phyloP scores from a whole-genome alignment of 441 rosid genomes.

The Gossypium trilobum region DNA sequence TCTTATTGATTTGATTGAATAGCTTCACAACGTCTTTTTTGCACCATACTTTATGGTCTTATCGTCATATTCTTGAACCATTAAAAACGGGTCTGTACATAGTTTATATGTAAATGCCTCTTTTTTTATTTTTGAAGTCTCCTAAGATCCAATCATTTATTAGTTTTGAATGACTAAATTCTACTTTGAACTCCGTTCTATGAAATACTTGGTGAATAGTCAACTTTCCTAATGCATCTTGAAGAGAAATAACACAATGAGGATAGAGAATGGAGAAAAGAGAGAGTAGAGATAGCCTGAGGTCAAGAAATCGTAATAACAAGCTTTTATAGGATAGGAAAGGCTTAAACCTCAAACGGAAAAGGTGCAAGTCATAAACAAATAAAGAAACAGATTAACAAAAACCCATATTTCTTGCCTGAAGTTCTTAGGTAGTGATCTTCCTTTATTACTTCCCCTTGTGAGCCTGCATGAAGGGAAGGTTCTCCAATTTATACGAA shows the following conservation, averaged over 20 bases:
- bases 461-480: background rate
- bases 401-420: background rate
- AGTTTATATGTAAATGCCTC: background rate
- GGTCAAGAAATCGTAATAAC: background rate
- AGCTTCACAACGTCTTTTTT: background rate
- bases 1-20: background rate
- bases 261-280: background rate
- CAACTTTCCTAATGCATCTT: background rate
- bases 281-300: background rate
- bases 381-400: background rate
- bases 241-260: background rate
- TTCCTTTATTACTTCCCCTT: background rate
- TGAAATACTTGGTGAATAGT: background rate
- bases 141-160: background rate
- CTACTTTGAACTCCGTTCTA: background rate
- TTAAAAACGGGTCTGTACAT: background rate
- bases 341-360: background rate
- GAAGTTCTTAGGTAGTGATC: background rate
- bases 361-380: background rate
- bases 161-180: background rate
- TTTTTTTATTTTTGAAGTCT: background rate
- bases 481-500: background rate
- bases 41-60: background rate
- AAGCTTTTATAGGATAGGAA: background rate
- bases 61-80: background rate